Conservation (phyloP, 129 eudicot species). For the Tanacetum coccineum region DNA sequence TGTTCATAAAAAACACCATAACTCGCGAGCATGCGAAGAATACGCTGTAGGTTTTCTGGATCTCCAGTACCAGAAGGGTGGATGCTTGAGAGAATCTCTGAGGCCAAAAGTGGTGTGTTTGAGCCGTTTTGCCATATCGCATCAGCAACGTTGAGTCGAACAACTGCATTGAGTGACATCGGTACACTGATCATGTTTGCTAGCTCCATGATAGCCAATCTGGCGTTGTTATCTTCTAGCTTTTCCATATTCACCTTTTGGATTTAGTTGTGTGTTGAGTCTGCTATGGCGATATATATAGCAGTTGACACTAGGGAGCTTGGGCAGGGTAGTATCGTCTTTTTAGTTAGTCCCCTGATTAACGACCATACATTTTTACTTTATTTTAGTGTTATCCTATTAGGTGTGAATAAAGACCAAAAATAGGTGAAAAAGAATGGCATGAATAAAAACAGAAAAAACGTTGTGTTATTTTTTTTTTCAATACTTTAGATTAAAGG, state of each 20-base stretch:
- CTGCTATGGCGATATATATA: not conserved
- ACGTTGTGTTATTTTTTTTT: too few species aligned
- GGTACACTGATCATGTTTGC: constrained; percentile 65
- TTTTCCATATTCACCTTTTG: not conserved
- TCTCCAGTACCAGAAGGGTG: constrained; percentile 29
- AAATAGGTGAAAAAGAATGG: too few species aligned
- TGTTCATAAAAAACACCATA: constrained; percentile 46
- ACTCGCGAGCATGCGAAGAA: constrained; percentile 48
- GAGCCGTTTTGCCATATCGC: constrained; percentile 44
- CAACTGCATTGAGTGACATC: constrained; percentile 53
- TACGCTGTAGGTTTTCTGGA: constrained; percentile 48
- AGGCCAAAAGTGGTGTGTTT: constrained; percentile 38
- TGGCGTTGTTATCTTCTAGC: constrained; percentile 15
- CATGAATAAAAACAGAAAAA: too few species aligned
- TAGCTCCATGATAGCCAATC: constrained; percentile 44
- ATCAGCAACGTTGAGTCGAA: constrained; percentile 47
- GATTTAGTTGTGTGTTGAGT: not conserved
- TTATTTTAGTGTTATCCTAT: too few species aligned
- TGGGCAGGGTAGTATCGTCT: too few species aligned
- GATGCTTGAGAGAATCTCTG: constrained; percentile 30
- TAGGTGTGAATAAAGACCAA: too few species aligned
- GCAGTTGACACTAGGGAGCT: not conserved
- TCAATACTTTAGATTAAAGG: too few species aligned
- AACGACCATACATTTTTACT: too few species aligned
- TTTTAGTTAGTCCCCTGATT: too few species aligned